Conservation (phyloP, 192 early-diverging fungal species). For the Coemansia sp. region DNA sequence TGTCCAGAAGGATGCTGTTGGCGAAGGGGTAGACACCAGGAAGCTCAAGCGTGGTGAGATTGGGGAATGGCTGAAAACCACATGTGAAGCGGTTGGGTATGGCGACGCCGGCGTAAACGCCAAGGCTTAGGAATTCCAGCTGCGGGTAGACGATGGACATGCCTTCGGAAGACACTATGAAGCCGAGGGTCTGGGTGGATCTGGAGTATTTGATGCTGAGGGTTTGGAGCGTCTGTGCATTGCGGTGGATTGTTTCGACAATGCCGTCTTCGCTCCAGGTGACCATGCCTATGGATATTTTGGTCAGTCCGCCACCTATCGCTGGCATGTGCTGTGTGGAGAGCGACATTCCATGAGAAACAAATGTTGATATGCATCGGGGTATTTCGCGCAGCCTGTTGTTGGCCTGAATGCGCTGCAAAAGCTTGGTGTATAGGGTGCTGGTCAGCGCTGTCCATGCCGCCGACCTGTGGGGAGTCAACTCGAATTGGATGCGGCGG, state of each 20-base stretch:
- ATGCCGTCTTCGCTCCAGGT: slow-evolving; percentile 3
- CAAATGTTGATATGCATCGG: neutral
- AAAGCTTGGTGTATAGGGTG: neutral
- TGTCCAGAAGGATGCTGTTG: neutral
- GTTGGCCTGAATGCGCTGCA: neutral
- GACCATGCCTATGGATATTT: neutral
- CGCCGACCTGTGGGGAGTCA: neutral
- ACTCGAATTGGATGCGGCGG: neutral
- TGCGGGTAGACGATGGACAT: slow-evolving; percentile 9
- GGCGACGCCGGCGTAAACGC: slow-evolving; percentile 8
- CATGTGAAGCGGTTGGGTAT: slow-evolving; percentile 2
- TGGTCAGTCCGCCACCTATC: neutral
- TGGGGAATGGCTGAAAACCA: slow-evolving; percentile 7
- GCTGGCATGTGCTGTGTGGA: neutral
- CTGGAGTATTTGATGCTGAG: neutral
- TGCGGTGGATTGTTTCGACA: neutral
- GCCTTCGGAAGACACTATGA: neutral
- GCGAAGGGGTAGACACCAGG: slow-evolving; percentile 21
- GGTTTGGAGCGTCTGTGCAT: neutral
- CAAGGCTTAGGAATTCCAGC: slow-evolving; percentile 8
- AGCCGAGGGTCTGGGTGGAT: neutral
- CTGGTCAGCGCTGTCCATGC: neutral
- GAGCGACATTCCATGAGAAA: neutral
- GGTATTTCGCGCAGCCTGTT: neutral
- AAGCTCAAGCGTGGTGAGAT: slow-evolving; percentile 2